Evolutionary conservation across 352 stramenopile genomes (phyloP).

Genomic region (Pythium angustatum): DNA sequence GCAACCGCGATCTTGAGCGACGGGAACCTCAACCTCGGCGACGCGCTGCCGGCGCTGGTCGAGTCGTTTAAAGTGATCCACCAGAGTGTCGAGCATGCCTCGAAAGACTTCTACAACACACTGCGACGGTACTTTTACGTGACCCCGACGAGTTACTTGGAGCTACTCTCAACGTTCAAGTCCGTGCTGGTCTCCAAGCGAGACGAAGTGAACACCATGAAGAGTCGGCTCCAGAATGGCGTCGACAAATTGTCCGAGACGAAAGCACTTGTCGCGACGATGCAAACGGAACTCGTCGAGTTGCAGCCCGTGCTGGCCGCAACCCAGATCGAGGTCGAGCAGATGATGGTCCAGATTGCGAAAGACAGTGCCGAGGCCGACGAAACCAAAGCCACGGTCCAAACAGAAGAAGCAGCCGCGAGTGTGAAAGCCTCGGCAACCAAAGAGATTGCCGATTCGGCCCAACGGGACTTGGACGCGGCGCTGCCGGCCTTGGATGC

Average conservation of each 20-base stretch:
- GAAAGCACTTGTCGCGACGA: slow-evolving; percentile 76
- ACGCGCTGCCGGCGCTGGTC: slow-evolving; percentile 58
- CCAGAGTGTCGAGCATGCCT: slow-evolving; percentile 86
- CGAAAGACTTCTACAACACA: slow-evolving; percentile 84
- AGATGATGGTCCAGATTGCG: slow-evolving; percentile 91
- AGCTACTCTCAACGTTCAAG: slow-evolving; percentile 92
- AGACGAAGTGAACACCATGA: slow-evolving; percentile 90
- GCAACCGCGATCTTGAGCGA: slow-evolving; percentile 85
- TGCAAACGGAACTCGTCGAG: slow-evolving; percentile 85
- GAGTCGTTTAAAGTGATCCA: slow-evolving; percentile 89
- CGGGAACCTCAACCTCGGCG: slow-evolving; percentile 67
- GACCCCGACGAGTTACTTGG: slow-evolving; percentile 92
- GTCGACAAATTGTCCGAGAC: slow-evolving; percentile 88
- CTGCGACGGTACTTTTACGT: slow-evolving; percentile 92
- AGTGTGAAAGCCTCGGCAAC: slow-evolving; percentile 86
- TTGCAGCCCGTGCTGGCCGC: slow-evolving; percentile 75
- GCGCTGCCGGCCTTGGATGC: slow-evolving; percentile 86
- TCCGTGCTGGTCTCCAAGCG: slow-evolving; percentile 85
- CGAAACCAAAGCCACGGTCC: slow-evolving; percentile 78
- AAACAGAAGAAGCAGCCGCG: slow-evolving; percentile 88
- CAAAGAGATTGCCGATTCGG: slow-evolving; percentile 90
- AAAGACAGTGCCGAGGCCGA: slow-evolving; percentile 91
- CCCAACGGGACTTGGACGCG: slow-evolving; percentile 85
- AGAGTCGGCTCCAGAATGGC: slow-evolving; percentile 79
- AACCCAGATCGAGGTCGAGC: slow-evolving; percentile 82